Percentiles rank a stretch among this genome's conserved stretches.
Evolutionary conservation across 148 eudicot genomes (phyloP).

Genomic region (Arbutus unedo): DNA sequence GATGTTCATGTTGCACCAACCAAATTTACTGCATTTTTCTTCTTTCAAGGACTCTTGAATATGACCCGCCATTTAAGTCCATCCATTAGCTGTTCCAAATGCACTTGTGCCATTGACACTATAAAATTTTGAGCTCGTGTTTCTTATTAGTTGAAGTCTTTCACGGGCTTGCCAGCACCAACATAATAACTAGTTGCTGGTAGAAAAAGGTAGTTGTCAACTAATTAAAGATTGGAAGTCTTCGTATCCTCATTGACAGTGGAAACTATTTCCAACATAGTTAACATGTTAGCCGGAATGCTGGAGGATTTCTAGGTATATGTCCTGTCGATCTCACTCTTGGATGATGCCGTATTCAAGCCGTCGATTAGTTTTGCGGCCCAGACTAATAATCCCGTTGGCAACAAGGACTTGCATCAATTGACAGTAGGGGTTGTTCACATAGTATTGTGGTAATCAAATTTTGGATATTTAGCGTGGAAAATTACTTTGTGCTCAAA

Average conservation of each 20-base stretch:
- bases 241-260: neutral
- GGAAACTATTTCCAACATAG: neutral
- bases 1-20: neutral
- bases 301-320: neutral
- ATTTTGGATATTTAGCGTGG: neutral
- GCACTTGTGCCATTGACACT: neutral
- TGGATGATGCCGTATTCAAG: neutral
- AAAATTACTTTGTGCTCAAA: too few relatives aligned
- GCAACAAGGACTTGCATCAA: neutral
- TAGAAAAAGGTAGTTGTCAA: neutral
- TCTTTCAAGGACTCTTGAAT: neutral
- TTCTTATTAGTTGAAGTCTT: constrained; percentile 3
- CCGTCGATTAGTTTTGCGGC: neutral
- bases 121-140: neutral
- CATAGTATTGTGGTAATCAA: neutral
- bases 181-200: neutral
- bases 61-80: neutral
- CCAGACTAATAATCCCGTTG: neutral
- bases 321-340: neutral
- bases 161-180: neutral
- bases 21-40: neutral
- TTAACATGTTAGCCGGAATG: neutral
- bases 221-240: neutral
- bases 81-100: neutral
- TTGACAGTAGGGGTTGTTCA: neutral